Conservation (phyloP, 768 basidiomycete genomes). For the Sporobolomyces roseus region DNA sequence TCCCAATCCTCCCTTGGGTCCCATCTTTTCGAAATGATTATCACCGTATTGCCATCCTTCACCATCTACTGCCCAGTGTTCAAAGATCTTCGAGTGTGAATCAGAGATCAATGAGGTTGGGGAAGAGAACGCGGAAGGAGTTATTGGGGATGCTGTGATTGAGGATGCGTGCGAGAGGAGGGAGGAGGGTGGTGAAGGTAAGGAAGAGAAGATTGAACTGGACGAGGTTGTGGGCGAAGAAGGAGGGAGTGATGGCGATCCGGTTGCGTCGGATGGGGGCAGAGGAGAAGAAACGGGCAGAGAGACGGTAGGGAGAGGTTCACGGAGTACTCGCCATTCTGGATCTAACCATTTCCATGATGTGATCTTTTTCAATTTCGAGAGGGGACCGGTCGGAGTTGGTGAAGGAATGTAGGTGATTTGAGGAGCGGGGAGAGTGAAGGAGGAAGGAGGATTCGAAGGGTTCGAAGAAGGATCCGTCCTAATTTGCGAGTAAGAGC, state of each 20-base stretch:
- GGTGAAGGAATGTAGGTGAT: slow-evolving; percentile 48
- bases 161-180: slow-evolving; percentile 22
- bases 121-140: not conserved
- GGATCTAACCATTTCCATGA: slow-evolving; percentile 54
- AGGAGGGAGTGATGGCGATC: not conserved
- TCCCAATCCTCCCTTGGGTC: slow-evolving; percentile 51
- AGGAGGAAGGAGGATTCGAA: slow-evolving; percentile 51
- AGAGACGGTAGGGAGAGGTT: slow-evolving; percentile 23
- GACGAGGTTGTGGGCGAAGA: not conserved
- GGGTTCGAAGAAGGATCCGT: slow-evolving; percentile 51
- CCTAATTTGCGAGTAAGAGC: slow-evolving; percentile 29
- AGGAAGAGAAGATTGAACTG: slow-evolving; percentile 25
- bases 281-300: slow-evolving; percentile 3
- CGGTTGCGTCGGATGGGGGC: not conserved
- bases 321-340: slow-evolving; percentile 51
- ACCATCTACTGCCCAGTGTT: slow-evolving; percentile 46
- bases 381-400: slow-evolving; percentile 45
- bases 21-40: slow-evolving; percentile 53
- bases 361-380: slow-evolving; percentile 47
- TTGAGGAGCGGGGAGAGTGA: slow-evolving; percentile 48
- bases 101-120: slow-evolving; percentile 2
- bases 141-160: not conserved
- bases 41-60: slow-evolving; percentile 54
- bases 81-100: slow-evolving; percentile 18
- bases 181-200: slow-evolving; percentile 22